Evolutionary conservation across 768 basidiomycete species (phyloP).

Genomic region (Russula foetens): DNA sequence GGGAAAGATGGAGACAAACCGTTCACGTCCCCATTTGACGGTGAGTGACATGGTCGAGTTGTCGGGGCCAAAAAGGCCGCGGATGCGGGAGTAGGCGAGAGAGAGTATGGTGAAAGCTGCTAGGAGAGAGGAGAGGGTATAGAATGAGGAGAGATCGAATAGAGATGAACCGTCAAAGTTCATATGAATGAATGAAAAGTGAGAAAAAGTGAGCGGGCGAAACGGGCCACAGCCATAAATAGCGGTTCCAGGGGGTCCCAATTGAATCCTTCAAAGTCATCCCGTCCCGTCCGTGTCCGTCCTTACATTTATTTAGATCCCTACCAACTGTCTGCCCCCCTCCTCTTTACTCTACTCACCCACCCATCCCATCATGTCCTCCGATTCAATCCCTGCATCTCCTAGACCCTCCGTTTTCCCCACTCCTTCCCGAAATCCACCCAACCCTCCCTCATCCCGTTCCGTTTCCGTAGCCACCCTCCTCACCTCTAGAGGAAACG

Average conservation of each 20-base stretch:
- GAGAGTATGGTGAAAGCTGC: slow-evolving; percentile 25
- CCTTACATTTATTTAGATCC: background rate
- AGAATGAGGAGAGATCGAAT: background rate
- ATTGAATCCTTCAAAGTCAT: background rate
- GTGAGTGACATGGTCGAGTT: slow-evolving; percentile 12
- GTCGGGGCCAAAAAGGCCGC: slow-evolving; percentile 19
- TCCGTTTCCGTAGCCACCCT: slow-evolving; percentile 32
- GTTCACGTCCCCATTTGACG: slow-evolving; percentile 45
- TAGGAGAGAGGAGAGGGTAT: background rate
- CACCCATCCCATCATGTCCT: slow-evolving; percentile 26
- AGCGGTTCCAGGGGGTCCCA: background rate
- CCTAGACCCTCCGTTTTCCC: slow-evolving; percentile 12
- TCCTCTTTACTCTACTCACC: slow-evolving; percentile 7
- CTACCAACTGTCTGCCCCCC: slow-evolving; percentile 6
- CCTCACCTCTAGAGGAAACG: slow-evolving; percentile 34
- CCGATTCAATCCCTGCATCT: slow-evolving; percentile 21
- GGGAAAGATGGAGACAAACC: slow-evolving; percentile 22
- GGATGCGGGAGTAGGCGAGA: slow-evolving; percentile 24
- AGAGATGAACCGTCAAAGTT: background rate
- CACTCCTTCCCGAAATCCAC: slow-evolving; percentile 17
- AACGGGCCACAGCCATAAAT: background rate
- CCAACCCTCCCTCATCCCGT: slow-evolving; percentile 20
- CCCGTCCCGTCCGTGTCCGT: background rate
- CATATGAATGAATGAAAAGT: background rate
- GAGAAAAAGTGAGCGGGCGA: background rate